Conservation (phyloP, 2,329 filamentous ascomycete genomes). For the Corynespora cassiicola region DNA sequence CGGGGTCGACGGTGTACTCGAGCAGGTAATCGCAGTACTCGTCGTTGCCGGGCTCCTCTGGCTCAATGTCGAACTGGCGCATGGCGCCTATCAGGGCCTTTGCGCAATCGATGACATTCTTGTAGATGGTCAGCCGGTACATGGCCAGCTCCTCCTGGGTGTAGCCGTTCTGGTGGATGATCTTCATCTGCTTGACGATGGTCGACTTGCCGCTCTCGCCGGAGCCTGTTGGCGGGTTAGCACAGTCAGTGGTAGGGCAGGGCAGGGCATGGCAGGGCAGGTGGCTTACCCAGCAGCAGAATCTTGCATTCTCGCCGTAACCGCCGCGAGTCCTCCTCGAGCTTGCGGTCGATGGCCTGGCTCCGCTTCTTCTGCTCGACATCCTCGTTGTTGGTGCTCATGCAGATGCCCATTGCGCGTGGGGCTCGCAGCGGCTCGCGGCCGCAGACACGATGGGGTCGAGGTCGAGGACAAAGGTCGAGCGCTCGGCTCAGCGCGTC, state of each 20-base stretch:
- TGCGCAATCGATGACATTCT: slow-evolving; percentile 96
- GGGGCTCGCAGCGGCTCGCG: slow-evolving; percentile 32
- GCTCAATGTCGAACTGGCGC: slow-evolving; percentile 87
- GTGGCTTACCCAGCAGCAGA: slow-evolving; percentile 82
- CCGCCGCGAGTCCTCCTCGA: slow-evolving; percentile 93
- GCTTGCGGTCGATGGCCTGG: slow-evolving; percentile 89
- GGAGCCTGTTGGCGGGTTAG: slow-evolving; percentile 70
- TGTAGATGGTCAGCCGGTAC: slow-evolving; percentile 96
- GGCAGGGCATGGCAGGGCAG: slow-evolving; percentile 1
- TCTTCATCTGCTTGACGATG: slow-evolving; percentile 99
- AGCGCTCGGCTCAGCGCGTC: slow-evolving; percentile 38
- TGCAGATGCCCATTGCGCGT: slow-evolving; percentile 85
- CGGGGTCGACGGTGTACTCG: slow-evolving; percentile 88
- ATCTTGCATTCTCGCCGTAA: slow-evolving; percentile 99
- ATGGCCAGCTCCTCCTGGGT: slow-evolving; percentile 91
- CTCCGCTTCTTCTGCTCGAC: slow-evolving; percentile 94
- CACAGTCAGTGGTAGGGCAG: slow-evolving; percentile 6
- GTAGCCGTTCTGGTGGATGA: slow-evolving; percentile 98
- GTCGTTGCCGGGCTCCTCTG: slow-evolving; percentile 72
- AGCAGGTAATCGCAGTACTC: slow-evolving; percentile 80
- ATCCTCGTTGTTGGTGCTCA: slow-evolving; percentile 87
- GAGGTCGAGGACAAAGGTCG: slow-evolving; percentile 7
- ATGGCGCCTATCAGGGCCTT: slow-evolving; percentile 92
- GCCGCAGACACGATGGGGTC: slow-evolving; percentile 29
- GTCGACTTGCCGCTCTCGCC: slow-evolving; percentile 99